Evolutionary conservation across 768 basidiomycete genomes (phyloP).

Genomic region (Mycena polygramma): DNA sequence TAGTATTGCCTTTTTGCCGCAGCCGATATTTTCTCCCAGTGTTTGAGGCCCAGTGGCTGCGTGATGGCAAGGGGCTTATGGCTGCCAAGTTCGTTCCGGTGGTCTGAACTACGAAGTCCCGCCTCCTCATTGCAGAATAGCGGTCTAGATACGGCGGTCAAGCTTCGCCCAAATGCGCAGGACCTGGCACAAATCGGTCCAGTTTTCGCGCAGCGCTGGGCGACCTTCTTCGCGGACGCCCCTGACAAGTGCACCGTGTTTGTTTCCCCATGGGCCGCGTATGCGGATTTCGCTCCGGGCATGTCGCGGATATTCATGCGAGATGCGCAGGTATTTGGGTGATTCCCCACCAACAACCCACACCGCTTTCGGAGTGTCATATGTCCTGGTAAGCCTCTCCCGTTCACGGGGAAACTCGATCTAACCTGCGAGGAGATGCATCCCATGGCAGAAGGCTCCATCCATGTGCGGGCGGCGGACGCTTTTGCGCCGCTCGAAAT

Average conservation of each 20-base stretch:
- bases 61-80: slow-evolving; percentile 40
- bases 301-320: neutral
- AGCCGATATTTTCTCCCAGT: too few species aligned
- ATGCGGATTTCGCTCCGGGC: neutral
- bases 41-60: too few species aligned
- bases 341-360: too few species aligned
- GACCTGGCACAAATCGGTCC: slow-evolving; percentile 65
- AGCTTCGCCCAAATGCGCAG: slow-evolving; percentile 61
- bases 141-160: slow-evolving; percentile 66
- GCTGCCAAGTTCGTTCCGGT: slow-evolving; percentile 61
- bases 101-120: neutral
- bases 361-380: too few species aligned
- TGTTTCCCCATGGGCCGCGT: neutral
- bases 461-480: slow-evolving; percentile 55
- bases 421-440: slow-evolving; percentile 42
- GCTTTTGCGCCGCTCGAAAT: slow-evolving; percentile 47
- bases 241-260: slow-evolving; percentile 62
- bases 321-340: too few species aligned
- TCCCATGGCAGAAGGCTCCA: slow-evolving; percentile 49
- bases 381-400: too few species aligned
- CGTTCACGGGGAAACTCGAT: neutral
- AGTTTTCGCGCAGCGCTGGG: slow-evolving; percentile 63
- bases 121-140: slow-evolving; percentile 43
- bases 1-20: too few species aligned
- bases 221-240: slow-evolving; percentile 58